These are phyloP conservation scores for Margaritispora aquatica DNA, from an alignment of 495 filamentous ascomycete species.

Conservation along the genomic window DNA sequence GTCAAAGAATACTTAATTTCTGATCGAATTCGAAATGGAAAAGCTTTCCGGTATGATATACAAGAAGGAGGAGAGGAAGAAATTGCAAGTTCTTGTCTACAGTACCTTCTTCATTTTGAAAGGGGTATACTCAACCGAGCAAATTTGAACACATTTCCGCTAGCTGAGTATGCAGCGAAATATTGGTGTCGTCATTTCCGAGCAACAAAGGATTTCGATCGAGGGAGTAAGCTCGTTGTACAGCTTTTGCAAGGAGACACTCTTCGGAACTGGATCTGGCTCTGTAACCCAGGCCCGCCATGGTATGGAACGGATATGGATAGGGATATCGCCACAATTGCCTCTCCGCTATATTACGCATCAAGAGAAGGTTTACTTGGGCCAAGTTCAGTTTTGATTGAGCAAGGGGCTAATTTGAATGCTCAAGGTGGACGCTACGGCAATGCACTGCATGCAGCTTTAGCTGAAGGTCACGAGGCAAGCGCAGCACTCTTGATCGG, in stretches of 20 bases:
- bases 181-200: neutral
- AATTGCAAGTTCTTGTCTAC: neutral
- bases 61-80: too few species aligned
- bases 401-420: too few species aligned
- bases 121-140: too few species aligned
- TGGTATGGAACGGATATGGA: neutral
- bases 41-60: neutral
- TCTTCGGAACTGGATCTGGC: neutral
- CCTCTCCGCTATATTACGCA: neutral
- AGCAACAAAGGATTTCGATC: neutral
- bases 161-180: neutral
- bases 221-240: neutral
- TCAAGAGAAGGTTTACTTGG: neutral
- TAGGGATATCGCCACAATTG: neutral
- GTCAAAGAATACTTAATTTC: constrained; percentile 34
- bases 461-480: too few species aligned
- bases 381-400: too few species aligned
- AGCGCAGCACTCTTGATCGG: too few species aligned
- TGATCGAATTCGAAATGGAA: too few species aligned
- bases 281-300: neutral
- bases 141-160: neutral
- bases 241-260: neutral
- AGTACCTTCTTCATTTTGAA: neutral
- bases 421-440: too few species aligned
- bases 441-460: too few species aligned